Percentiles rank a stretch among this genome's conserved stretches.
phyloP scores from a whole-genome alignment of 768 basidiomycete genomes.

The Fomitopsis serialis region DNA sequence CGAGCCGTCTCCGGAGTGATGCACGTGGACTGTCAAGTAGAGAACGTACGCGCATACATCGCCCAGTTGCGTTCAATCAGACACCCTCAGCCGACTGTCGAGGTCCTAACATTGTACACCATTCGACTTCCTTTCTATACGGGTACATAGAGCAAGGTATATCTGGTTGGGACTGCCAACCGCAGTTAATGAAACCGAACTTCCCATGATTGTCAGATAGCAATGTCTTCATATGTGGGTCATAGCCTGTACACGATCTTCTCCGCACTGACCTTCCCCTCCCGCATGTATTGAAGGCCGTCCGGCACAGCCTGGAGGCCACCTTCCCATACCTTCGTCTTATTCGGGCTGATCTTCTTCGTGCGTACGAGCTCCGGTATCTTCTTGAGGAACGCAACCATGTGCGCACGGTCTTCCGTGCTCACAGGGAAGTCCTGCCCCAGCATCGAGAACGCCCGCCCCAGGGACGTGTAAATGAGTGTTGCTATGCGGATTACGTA shows the following conservation, averaged over 20 bases:
- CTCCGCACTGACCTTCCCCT: constrained; percentile 21
- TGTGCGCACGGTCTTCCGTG: constrained; percentile 7
- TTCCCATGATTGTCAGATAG: not conserved
- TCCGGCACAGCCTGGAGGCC: constrained; percentile 15
- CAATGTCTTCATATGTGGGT: not conserved
- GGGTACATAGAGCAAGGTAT: too few relatives aligned
- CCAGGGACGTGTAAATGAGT: constrained; percentile 7
- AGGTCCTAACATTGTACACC: too few relatives aligned
- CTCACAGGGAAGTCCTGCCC: constrained; percentile 5
- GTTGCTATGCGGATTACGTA: constrained; percentile 1
- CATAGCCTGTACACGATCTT: constrained; percentile 19
- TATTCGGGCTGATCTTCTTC: constrained; percentile 16
- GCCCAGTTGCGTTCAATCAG: too few relatives aligned
- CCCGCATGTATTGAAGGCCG: constrained; percentile 18
- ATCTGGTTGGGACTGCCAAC: too few relatives aligned
- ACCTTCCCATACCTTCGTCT: constrained; percentile 11
- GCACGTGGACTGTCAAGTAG: too few relatives aligned
- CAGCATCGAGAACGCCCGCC: constrained; percentile 3
- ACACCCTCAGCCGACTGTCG: too few relatives aligned
- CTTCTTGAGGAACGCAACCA: constrained; percentile 11
- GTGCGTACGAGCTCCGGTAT: constrained; percentile 10
- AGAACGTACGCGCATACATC: too few relatives aligned
- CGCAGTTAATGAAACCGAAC: too few relatives aligned
- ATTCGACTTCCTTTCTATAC: too few relatives aligned
- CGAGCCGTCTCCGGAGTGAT: too few relatives aligned